Evolutionary conservation across 768 basidiomycete species (phyloP).

Genomic region (Strobilomyces confusus): DNA sequence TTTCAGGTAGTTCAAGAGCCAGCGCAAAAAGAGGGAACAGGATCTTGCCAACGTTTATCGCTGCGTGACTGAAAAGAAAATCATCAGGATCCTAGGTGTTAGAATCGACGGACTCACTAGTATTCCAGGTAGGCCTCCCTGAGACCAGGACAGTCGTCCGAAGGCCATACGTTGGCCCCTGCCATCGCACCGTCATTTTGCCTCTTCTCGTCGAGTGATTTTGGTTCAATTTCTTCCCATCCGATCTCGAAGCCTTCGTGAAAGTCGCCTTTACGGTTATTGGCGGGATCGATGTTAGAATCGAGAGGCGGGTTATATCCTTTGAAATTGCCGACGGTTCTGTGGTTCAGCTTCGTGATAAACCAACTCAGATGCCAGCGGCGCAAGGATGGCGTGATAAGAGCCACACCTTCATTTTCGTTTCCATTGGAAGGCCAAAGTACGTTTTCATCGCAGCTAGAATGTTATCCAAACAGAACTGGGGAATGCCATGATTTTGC

Average conservation of each 20-base stretch:
- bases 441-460: slow-evolving; percentile 53
- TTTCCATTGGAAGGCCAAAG: slow-evolving; percentile 59
- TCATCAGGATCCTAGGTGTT: slow-evolving; percentile 24
- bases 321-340: slow-evolving; percentile 66
- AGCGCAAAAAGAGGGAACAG: slow-evolving; percentile 71
- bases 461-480: slow-evolving; percentile 41
- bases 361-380: neutral
- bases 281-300: slow-evolving; percentile 66
- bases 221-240: slow-evolving; percentile 49
- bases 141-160: slow-evolving; percentile 54
- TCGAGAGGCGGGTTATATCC: slow-evolving; percentile 69
- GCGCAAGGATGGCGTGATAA: neutral
- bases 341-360: slow-evolving; percentile 56
- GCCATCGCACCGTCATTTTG: slow-evolving; percentile 54
- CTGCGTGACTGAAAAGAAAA: slow-evolving; percentile 41
- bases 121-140: slow-evolving; percentile 55
- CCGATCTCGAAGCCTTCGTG: slow-evolving; percentile 92
- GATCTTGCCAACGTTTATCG: slow-evolving; percentile 47
- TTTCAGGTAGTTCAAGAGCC: slow-evolving; percentile 54
- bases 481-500: slow-evolving; percentile 70
- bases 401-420: slow-evolving; percentile 59
- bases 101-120: slow-evolving; percentile 48
- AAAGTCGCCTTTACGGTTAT: slow-evolving; percentile 71
- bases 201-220: slow-evolving; percentile 24
- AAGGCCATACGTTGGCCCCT: slow-evolving; percentile 79